phyloP scores from a whole-genome alignment of 2,329 filamentous ascomycete species.

The Penicillium sp. region DNA sequence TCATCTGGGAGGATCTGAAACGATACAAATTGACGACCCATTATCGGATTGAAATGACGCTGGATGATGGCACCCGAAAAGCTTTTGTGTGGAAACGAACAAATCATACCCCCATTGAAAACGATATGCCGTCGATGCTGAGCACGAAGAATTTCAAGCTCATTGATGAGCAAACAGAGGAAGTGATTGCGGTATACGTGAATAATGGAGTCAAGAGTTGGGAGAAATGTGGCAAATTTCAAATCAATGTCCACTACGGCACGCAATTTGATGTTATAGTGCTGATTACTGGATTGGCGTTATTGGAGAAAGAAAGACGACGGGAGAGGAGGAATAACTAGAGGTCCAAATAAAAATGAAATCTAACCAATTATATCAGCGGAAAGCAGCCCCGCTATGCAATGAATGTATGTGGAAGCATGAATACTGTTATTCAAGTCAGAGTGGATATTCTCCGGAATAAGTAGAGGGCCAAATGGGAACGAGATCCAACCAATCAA shows the following conservation, averaged over 20 bases:
- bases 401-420: background rate
- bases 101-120: background rate
- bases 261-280: background rate
- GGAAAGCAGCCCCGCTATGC: background rate
- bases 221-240: conserved; percentile 15
- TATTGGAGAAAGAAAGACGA: background rate
- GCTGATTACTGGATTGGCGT: background rate
- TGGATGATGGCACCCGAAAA: background rate
- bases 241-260: conserved; percentile 22
- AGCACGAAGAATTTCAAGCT: conserved; percentile 2
- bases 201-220: conserved; percentile 8
- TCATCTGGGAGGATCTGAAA: background rate
- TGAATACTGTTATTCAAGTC: background rate
- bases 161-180: background rate
- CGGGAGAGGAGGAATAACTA: background rate
- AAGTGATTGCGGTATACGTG: conserved; percentile 12
- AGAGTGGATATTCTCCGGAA: too few relatives aligned
- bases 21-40: background rate
- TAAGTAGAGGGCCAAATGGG: too few relatives aligned
- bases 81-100: background rate
- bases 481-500: background rate
- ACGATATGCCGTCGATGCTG: background rate
- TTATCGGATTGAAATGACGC: background rate
- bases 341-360: background rate
- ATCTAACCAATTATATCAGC: background rate